phyloP scores from a whole-genome alignment of 2,329 filamentous ascomycete species.

The Calonectria crousiana region DNA sequence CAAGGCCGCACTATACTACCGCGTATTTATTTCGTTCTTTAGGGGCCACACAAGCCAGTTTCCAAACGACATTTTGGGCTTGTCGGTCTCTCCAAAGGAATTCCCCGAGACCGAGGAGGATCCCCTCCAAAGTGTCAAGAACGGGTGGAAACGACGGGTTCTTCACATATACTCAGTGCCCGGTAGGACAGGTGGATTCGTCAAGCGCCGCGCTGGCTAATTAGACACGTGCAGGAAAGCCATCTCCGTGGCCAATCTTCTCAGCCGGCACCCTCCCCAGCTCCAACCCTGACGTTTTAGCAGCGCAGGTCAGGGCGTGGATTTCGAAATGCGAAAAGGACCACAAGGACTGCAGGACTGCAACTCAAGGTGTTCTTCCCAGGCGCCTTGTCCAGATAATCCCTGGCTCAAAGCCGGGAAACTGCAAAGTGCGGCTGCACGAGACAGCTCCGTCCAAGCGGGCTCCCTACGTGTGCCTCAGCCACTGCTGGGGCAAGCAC shows the following conservation, averaged over 20 bases:
- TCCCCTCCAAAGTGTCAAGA: conserved; percentile 11
- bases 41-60: conserved; percentile 10
- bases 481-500: conserved; percentile 47
- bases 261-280: background rate
- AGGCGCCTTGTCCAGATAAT: conserved; percentile 23
- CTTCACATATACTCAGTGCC: conserved; percentile 22
- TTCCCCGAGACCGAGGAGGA: conserved; percentile 16
- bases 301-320: conserved; percentile 21
- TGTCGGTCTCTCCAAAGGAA: conserved; percentile 23
- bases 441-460: background rate
- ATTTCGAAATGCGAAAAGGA: conserved; percentile 20
- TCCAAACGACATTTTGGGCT: conserved; percentile 2
- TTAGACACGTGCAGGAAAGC: conserved; percentile 2
- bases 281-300: background rate
- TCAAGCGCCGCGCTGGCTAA: background rate
- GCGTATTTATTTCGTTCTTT: conserved; percentile 18
- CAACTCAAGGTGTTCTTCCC: background rate
- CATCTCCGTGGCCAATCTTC: conserved; percentile 23
- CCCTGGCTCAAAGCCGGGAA: conserved; percentile 14
- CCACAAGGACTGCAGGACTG: conserved; percentile 18
- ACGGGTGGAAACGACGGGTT: conserved; percentile 18
- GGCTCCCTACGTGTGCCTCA: conserved; percentile 31
- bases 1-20: background rate
- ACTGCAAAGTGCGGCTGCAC: conserved; percentile 11
- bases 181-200: background rate